Base-by-base conservation (phyloP, 139 green algal genomes). In the Picochlorum sp. region DNA sequence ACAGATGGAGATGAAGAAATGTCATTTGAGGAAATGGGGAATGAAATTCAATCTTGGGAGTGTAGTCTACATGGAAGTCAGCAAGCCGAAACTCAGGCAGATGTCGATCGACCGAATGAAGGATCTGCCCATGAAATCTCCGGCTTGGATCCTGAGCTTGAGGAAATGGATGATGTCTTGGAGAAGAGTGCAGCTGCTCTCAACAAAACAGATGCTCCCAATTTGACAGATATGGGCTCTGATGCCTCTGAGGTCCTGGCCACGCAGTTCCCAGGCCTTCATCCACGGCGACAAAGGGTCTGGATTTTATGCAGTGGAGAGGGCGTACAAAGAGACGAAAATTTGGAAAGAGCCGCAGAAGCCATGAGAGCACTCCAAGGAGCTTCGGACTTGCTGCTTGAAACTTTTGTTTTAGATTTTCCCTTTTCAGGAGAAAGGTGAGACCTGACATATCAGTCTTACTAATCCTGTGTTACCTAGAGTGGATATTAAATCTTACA, bases 301-400 rank as follows among this genome's bases (percentile, higher is more conserved):
- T 75, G 67, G 67, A 36, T 75, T 22, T 44, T 75, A 37, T 58
- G 56, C 24, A 61, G 67, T 14, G 67, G 67, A 24, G 67, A 75
- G 14, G 67, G 67, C 14, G 36, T 54, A 8, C 39, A 55, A 30
- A 59, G 53, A 54, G 25, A 63, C 20, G 51, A 56, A 35, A 60
- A 50, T 20, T 55, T 69, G 24, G 20, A 51, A 37, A 61, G 29
- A 35, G 67, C 59, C 3, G 28, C 58, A 24, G 37, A 69, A 31
- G 67, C 61, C 3, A 20, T 33, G 33, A 35, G 9, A 8, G 2
- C n/a, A 7, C 20, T 65, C 22, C 55, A 70, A 49, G 24, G 36
- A 59, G 55, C 39, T 41, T 22, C 37, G 30, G 63, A 65, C 24
- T 61, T 70, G 43, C 28, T 61, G 24, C 41, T 70, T 24, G 64